Evolutionary conservation across 1,284 basidiomycete genomes (phyloP).

Genomic region (Vanrija humicola): DNA sequence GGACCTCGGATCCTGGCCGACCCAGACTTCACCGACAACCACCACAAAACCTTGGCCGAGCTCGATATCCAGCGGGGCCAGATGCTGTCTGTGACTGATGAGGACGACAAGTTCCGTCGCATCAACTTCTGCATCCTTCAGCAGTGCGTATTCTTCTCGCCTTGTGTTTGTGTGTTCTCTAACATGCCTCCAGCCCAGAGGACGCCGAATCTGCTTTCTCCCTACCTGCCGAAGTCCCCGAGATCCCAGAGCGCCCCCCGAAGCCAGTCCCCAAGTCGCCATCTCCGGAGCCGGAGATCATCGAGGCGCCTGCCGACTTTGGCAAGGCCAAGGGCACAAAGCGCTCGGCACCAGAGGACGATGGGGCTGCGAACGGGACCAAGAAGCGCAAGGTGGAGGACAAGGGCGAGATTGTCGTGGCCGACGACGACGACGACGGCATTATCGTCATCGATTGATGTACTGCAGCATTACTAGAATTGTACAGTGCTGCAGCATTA

Average conservation of each 20-base stretch:
- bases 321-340: background rate
- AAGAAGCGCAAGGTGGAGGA: conserved; percentile 12
- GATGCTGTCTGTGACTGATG: conserved; percentile 71
- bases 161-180: background rate
- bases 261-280: conserved; percentile 1
- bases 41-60: conserved; percentile 39
- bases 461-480: background rate
- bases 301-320: background rate
- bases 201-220: conserved; percentile 1
- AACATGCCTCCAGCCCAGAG: background rate
- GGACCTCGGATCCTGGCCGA: conserved; percentile 57
- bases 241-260: conserved; percentile 8
- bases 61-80: conserved; percentile 52
- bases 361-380: background rate
- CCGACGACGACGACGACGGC: conserved; percentile 20
- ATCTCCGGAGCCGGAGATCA: background rate
- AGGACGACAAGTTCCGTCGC: conserved; percentile 68
- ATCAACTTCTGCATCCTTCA: conserved; percentile 67
- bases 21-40: conserved; percentile 47
- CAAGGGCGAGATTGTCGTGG: conserved; percentile 11
- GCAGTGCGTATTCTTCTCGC: conserved; percentile 57
- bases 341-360: conserved; percentile 6
- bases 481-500: background rate
- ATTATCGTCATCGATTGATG: background rate
- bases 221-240: conserved; percentile 13